These are phyloP conservation scores for Stygiomarasmius scandens DNA, from an alignment of 1,284 basidiomycete species.

Conservation along the genomic window DNA sequence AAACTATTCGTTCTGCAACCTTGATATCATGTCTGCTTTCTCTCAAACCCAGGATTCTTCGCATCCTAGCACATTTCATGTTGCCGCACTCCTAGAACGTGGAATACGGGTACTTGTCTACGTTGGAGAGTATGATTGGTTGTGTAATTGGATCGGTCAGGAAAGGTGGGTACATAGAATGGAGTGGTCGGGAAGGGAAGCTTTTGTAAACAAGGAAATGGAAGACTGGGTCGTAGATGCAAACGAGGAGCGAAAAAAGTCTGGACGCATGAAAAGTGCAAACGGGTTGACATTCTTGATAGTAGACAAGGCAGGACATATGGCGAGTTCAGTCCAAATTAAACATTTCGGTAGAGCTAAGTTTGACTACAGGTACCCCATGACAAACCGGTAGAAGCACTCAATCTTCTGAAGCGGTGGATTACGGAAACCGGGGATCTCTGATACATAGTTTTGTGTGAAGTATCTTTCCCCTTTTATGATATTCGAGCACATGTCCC, in stretches of 20 bases:
- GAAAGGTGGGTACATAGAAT: conserved; percentile 63
- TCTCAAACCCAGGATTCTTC: conserved; percentile 29
- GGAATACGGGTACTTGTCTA: conserved; percentile 66
- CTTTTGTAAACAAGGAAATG: conserved; percentile 49
- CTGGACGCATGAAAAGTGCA: conserved; percentile 59
- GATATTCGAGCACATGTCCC: too few species aligned
- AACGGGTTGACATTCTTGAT: conserved; percentile 67
- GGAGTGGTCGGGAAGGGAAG: conserved; percentile 62
- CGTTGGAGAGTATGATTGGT: conserved; percentile 60
- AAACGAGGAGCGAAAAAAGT: conserved; percentile 33
- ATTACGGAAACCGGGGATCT: background rate
- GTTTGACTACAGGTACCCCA: background rate
- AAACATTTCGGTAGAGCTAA: background rate
- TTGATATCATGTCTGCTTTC: conserved; percentile 39
- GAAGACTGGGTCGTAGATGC: conserved; percentile 59
- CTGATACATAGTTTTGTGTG: background rate
- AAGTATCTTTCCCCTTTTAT: too few species aligned
- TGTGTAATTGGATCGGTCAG: conserved; percentile 69
- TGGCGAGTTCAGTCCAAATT: conserved; percentile 46
- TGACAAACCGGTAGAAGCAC: background rate
- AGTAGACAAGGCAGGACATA: conserved; percentile 62
- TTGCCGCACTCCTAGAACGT: conserved; percentile 67
- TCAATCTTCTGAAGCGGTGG: background rate
- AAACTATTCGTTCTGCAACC: conserved; percentile 47
- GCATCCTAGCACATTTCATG: conserved; percentile 47